Evolutionary conservation across 495 filamentous ascomycete genomes (phyloP), one percentile per base, ranked within the genome.

Genomic region (Penicillium subrubescens): DNA sequence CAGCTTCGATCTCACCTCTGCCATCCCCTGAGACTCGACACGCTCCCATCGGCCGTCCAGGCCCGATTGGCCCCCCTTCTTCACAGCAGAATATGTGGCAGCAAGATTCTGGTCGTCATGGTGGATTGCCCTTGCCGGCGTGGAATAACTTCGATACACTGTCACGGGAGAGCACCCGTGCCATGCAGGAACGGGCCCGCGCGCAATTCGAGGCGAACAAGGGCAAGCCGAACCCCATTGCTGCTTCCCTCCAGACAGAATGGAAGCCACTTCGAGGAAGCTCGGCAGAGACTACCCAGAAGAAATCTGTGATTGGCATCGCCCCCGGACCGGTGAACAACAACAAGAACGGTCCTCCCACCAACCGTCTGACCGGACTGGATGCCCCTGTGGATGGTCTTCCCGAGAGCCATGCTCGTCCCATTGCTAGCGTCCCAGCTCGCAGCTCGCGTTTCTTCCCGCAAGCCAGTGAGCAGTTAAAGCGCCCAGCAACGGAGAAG

Each of bases 401-500:
- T 63, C 78, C 74, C 25, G 81, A 77, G 55, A 74, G 54, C 21
- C 72, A 70, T 44, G 60, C 72, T n/a, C 74, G 77, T 50, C 75
- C 79, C 25, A 71, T 78, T 57, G 73, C 65, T 41, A 77, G 71
- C 58, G 72, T 79, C 33, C 73, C 77, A 35, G 72, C 70, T 21
- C 83, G 88, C 55, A 84, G 85, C 59, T 91, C 88, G 25, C 79
- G 90, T 31, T 94, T 92, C 74, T 94, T 94, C 79, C 91, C 91
- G 5, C 77, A 79, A 15, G 72, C 82, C 2, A 69, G 71, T 1
- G 80, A 82, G 54, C 69, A 67, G 37, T 50, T 75, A 59, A 71
- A 82, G 80, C 78, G 75, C 65, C 54, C 79, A 62, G 25, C 71
- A 60, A 43, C 59, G 48, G 77, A 76, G 39, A 77, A 77, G 48